Base-by-base conservation (phyloP, 2,329 filamentous ascomycete species). In the Penicillium brevicompactum region DNA sequence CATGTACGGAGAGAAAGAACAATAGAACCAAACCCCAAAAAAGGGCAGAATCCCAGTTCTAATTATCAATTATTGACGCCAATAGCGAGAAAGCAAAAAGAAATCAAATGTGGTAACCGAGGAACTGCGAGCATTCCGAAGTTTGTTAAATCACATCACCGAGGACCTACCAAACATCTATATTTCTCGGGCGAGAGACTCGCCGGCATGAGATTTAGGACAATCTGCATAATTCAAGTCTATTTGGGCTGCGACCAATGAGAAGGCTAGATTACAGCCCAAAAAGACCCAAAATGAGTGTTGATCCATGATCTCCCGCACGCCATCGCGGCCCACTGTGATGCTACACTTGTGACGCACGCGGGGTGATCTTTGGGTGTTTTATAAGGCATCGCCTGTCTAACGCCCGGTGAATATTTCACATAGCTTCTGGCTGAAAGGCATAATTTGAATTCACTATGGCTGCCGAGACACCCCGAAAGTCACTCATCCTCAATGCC, bases 401-500 rank as follows among this genome's bases (percentile, higher is more conserved):
- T 7, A 4, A 37, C 6, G 13, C 13, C 7, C 13, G 5, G 7
- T 37, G 13, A 13, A 37, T n/a, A n/a, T 5, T 2, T n/a, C n/a
- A 4, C 7, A 37, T 37, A 4, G 13, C n/a, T 7, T 37, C 3
- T 7, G 7, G 13, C 7, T 6, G 6, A 37, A 16, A 27, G 8
- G 2, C 6, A 27, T 8, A 5, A 27, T 27, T 42, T 43, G 10
- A 52, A 43, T 41, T 9, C 38, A 51, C 14, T 6, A 51, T 51
- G 49, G 46, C 49, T 14, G 22, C 10, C 11, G 18, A 34, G 50
- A 72, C 69, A 49, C 64, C 70, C n/a, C 70, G 67, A 57, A 81
- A 81, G 65, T 76, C 74, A 48, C 67, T 80, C 11, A 80, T 81
- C 50, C 71, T 81, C 63, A 81, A 81, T 73, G 78, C 78, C 24